These are phyloP conservation scores for Fraxinus paxiana DNA, from an alignment of 305 asterid species.

Conservation along the genomic window DNA sequence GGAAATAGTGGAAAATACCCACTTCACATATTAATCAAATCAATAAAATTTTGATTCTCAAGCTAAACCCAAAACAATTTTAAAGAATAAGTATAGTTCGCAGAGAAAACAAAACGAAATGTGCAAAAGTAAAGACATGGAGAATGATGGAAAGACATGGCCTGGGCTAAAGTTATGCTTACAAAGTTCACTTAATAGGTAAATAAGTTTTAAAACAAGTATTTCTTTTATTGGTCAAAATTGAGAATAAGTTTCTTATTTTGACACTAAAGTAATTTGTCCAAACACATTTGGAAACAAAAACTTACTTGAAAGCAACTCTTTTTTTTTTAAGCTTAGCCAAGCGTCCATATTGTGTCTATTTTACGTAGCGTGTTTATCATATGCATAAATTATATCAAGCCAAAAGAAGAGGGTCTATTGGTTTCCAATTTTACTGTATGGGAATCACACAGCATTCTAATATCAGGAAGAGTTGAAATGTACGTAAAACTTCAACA, in stretches of 20 bases:
- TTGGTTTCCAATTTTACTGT: neutral
- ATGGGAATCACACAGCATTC: neutral
- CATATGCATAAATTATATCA: neutral
- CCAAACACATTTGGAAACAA: neutral
- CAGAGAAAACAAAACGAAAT: neutral
- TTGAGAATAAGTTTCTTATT: neutral
- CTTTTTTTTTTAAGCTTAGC: neutral
- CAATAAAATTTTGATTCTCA: neutral
- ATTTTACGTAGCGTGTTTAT: neutral
- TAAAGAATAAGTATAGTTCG: neutral
- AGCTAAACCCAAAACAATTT: neutral
- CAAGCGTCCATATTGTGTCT: neutral
- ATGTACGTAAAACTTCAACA: slow-evolving; percentile 71
- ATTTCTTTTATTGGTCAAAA: neutral
- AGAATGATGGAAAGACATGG: neutral
- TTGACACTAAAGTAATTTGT: neutral
- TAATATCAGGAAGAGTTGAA: slow-evolving; percentile 1
- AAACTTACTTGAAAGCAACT: neutral
- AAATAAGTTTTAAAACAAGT: neutral
- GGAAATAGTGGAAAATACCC: too few species aligned
- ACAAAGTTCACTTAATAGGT: neutral
- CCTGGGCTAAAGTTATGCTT: neutral
- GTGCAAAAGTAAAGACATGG: neutral
- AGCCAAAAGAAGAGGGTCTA: neutral
- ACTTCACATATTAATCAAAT: neutral